Base-by-base conservation (phyloP, 225 moss, liverwort and hornwort genomes). In the Lunularia cruciata region DNA sequence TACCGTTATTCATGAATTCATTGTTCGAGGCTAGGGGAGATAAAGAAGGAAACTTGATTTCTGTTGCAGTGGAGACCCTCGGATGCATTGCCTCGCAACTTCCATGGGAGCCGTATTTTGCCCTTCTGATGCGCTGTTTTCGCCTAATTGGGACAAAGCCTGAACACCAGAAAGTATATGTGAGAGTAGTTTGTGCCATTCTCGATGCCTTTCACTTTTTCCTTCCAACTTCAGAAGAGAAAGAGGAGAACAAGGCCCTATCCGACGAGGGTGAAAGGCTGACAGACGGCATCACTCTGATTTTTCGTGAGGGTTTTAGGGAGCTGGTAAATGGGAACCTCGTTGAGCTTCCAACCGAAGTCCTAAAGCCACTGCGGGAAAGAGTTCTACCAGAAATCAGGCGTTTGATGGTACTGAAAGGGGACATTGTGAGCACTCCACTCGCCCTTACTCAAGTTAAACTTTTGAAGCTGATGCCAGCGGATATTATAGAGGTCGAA, bases 11-110 rank as follows among this genome's bases (percentile, higher is more conserved):
- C 73, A 93, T 89, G 88, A 91, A 88, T 61, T 88, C 91, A 63
- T 78, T 99, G 51, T 85, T 93, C 73, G 98, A 99, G 78, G 98
- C 91, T 35, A 89, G 84, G 75, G 89, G 91, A 66, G 98, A 99
- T 70, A 93, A 93, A 81, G 98, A 99, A 72, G 98, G 88, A 47
- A 93, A 93, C 47, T 69, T 99, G 76, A 86, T 89, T 32, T 87
- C 87, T 54, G 73, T 77, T 54, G 87, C 89, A 57, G 76, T 99
- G 22, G 89, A 93, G 45, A 84, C 91, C 32, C 36, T 99, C 38
- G 89, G 86, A 66, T 85, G 81, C 63, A 89, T 91, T 83, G 85
- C 89, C 25, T 65, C 67, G 34, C 87, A 93, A 71, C 79, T 99
- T 37, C 82, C 70, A 25, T 99, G 98, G 98, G 89, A 99, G 39